phyloP scores from a whole-genome alignment of 192 early-diverging fungal species.

The Coemansia reversa region DNA sequence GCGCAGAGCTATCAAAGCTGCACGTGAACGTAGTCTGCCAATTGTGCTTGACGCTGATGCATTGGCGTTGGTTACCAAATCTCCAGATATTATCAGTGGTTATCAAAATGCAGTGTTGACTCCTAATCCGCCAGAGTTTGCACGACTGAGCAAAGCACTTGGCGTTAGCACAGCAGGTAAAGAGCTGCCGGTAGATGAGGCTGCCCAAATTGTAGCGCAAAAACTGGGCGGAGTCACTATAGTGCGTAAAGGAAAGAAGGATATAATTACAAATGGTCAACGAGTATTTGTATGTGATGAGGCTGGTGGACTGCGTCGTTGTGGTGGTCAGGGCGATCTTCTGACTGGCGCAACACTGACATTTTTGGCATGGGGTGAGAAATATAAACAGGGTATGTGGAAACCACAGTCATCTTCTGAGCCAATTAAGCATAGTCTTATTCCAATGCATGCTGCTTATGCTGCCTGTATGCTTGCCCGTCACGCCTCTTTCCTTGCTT shows the following conservation, averaged over 20 bases:
- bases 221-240: conserved; percentile 78
- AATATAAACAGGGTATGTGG: conserved; percentile 62
- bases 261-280: conserved; percentile 76
- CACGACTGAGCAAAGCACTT: conserved; percentile 64
- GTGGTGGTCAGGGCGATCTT: conserved; percentile 96
- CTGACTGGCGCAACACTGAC: conserved; percentile 80
- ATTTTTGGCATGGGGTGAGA: conserved; percentile 83
- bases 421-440: conserved; percentile 31
- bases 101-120: conserved; percentile 79
- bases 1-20: conserved; percentile 65
- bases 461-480: conserved; percentile 50
- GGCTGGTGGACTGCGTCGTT: conserved; percentile 75
- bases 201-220: conserved; percentile 56
- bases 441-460: conserved; percentile 66
- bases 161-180: conserved; percentile 45
- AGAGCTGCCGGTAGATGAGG: conserved; percentile 29
- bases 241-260: conserved; percentile 73
- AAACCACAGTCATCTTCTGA: conserved; percentile 12
- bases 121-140: conserved; percentile 87
- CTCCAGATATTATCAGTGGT: conserved; percentile 69
- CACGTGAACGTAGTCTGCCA: conserved; percentile 59
- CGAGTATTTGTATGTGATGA: conserved; percentile 62
- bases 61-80: conserved; percentile 69
- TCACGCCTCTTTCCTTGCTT: conserved; percentile 51
- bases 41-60: conserved; percentile 96